Evolutionary conservation across 768 basidiomycete species (phyloP), one percentile per base, ranked within the genome.

Genomic region (Favolaschia claudopus): DNA sequence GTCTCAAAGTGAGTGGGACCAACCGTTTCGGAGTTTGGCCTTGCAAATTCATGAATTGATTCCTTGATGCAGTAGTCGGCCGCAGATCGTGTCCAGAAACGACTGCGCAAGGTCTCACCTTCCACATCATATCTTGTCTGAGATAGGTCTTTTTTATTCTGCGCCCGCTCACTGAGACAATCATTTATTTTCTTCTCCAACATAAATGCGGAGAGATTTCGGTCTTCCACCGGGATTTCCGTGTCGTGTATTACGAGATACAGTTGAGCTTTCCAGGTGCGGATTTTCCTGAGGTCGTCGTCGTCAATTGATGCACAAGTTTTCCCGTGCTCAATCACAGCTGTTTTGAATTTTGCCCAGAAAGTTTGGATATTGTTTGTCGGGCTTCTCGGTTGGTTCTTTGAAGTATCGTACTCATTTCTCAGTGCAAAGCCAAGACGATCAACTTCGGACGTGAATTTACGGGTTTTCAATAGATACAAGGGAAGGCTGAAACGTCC

Each of bases 121-220:
- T 39, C 39, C 17, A n/a, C 15, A 29, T 48, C 29, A 33, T 31
- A 48, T 22, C 14, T 34, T 7, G 46, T 32, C 31, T 48, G 29
- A 12, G 29, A 32, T 12, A 32, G 8, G 8, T 9, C 46, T 33
- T 32, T 48, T 24, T 33, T 29, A 6, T 31, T 33, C 17, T 33
- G 8, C 19, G 31, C 46, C 15, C 19, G 7, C n/a, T 31, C 46
- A 7, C 7, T 6, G 7, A 48, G 7, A 29, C 7, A 32, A n/a
- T 48, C n/a, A n/a, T n/a, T n/a, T n/a, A n/a, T n/a, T n/a, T n/a
- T 55, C 24, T 52, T 20, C 39, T 52, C 51, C 17, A 52, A 29
- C 17, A 39, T 13, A n/a, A 28, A 39, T 28, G 38, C 38, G 9
- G 24, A 7, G 12, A 40, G 51, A 14, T 36, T 8, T 39, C 38